phyloP scores from a whole-genome alignment of 2,329 filamentous ascomycete species.

The Cladosporium colombiae region DNA sequence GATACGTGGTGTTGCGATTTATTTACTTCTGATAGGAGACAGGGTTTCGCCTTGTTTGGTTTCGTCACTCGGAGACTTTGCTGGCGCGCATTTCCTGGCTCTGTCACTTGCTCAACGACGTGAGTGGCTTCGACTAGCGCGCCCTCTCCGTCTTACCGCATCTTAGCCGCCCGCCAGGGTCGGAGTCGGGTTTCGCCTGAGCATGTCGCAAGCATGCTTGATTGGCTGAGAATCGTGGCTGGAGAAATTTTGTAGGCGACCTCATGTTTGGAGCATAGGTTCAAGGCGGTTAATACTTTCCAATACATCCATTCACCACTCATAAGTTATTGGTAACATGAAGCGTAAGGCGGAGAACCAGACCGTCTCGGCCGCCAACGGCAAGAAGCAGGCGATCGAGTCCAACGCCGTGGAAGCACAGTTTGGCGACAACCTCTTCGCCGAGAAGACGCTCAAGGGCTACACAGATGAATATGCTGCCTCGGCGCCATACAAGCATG shows the following conservation, averaged over 20 bases:
- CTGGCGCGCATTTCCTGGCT: slow-evolving; percentile 6
- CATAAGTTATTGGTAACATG: slow-evolving; percentile 29
- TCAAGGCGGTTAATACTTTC: slow-evolving; percentile 1
- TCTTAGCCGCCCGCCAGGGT: slow-evolving; percentile 1
- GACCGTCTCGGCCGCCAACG: slow-evolving; percentile 31
- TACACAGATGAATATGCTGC: slow-evolving; percentile 65
- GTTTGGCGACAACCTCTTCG: slow-evolving; percentile 68
- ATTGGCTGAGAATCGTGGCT: slow-evolving; percentile 8
- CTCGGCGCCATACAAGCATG: slow-evolving; percentile 81
- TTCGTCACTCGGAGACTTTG: slow-evolving; percentile 5
- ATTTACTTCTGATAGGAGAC: slow-evolving; percentile 12
- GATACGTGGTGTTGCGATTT: neutral
- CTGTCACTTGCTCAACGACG: slow-evolving; percentile 3
- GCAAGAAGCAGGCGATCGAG: slow-evolving; percentile 44
- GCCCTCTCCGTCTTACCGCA: slow-evolving; percentile 3
- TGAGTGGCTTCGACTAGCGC: slow-evolving; percentile 1
- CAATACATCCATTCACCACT: slow-evolving; percentile 6
- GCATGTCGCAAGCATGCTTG: slow-evolving; percentile 5
- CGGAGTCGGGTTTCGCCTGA: slow-evolving; percentile 10
- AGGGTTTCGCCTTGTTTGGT: slow-evolving; percentile 6
- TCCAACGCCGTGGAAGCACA: slow-evolving; percentile 50
- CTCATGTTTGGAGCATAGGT: slow-evolving; percentile 11
- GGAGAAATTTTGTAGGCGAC: slow-evolving; percentile 20
- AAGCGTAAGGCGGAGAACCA: slow-evolving; percentile 47
- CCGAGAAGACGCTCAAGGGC: slow-evolving; percentile 56